Conservation (phyloP, 441 rosid genomes). For the Iberis amara region DNA sequence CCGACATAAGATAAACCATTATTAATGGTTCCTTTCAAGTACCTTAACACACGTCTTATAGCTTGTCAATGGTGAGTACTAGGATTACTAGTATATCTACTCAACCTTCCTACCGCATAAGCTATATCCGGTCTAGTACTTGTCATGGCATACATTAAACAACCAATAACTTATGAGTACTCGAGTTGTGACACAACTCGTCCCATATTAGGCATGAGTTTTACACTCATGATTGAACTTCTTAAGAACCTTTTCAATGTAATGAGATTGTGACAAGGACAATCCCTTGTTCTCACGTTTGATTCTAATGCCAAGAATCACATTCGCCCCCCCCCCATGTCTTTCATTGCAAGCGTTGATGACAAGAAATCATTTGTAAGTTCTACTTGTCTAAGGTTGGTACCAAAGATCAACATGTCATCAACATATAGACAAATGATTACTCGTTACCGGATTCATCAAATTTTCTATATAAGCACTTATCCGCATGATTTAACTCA, state of each 20-base stretch:
- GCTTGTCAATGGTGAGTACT: not conserved
- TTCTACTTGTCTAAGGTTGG: not conserved
- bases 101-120: slow-evolving; percentile 1
- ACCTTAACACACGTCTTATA: not conserved
- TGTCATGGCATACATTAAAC: slow-evolving; percentile 22
- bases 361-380: slow-evolving; percentile 15
- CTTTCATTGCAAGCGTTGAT: slow-evolving; percentile 17
- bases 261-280: slow-evolving; percentile 4
- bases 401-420: slow-evolving; percentile 22
- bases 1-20: not conserved
- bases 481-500: not conserved
- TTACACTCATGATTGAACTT: not conserved
- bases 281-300: not conserved
- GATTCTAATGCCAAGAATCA: slow-evolving; percentile 13
- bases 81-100: not conserved
- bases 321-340: slow-evolving; percentile 1
- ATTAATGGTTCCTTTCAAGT: slow-evolving; percentile 15
- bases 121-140: slow-evolving; percentile 7
- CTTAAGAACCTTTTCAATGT: slow-evolving; percentile 7
- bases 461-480: slow-evolving; percentile 22
- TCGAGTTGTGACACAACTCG: not conserved
- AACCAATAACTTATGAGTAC: slow-evolving; percentile 2
- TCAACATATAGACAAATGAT: slow-evolving; percentile 23
- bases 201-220: not conserved
- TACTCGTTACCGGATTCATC: not conserved